Evolutionary conservation across 768 basidiomycete genomes (phyloP), one percentile per base, ranked within the genome.

Genomic region (Leccinum disarticulatum): DNA sequence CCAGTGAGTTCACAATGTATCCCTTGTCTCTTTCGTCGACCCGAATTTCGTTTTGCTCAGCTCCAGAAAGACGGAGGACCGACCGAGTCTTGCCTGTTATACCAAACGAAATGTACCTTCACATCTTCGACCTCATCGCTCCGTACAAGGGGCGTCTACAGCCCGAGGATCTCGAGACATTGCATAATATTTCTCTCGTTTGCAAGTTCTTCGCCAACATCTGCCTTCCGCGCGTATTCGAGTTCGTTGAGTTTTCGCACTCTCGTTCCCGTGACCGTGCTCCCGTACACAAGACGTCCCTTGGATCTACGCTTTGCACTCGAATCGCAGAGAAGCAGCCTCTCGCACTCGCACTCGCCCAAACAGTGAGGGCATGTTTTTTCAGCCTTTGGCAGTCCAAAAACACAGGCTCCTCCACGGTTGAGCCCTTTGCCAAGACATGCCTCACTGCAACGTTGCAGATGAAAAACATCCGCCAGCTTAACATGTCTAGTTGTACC

Each of bases 341-440:
- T 19, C 43, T 46, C 19, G 43, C 19, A 10, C 43, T 46, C 19
- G 17, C n/a, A 46, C 19, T 46, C 43, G n/a, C 43, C 10, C 43
- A 46, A 19, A 19, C 19, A 46, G 43, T 19, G 19, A 46, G 43
- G 19, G 43, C 5, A 19, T 46, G 43, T 46, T 5, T 2, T 46
- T 46, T 46, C n/a, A 15, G 8, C 41, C 0, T 0, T 17, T 19
- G 41, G 41, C 4, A 5, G 4, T n/a, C 15, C n/a, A 3, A n/a
- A 11, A 5, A n/a, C 5, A 19, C 5, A 19, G n/a, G n/a, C n/a
- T 6, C 41, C n/a, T n/a, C 10, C 3, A 11, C 5, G n/a, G n/a
- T 19, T 11, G 41, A 43, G 4, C n/a, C 0, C n/a, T 43, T 19
- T 19, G 4, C 4, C n/a, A 19, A n/a, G n/a, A 43, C 11, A 11